Evolutionary conservation across 345 rosid genomes (phyloP).

Genomic region (Sisymbrium irio): DNA sequence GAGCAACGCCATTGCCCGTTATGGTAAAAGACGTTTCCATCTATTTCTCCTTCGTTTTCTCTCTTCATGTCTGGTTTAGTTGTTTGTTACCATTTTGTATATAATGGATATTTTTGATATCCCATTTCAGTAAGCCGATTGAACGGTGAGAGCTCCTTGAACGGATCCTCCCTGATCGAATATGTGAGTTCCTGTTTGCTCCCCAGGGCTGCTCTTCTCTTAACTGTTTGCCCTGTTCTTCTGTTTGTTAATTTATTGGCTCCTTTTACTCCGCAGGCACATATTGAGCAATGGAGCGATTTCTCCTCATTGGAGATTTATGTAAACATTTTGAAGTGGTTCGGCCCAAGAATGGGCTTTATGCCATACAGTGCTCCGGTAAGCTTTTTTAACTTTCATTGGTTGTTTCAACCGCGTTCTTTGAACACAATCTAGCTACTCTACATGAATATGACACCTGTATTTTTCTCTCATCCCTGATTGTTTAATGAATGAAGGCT

Average conservation of each 20-base stretch:
- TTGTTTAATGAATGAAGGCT: constrained; percentile 42
- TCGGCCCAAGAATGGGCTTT: constrained; percentile 56
- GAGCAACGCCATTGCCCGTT: constrained; percentile 42
- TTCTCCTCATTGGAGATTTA: constrained; percentile 77
- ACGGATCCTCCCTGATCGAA: constrained; percentile 61
- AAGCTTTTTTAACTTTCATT: constrained; percentile 23
- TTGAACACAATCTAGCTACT: neutral
- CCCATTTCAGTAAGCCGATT: constrained; percentile 50
- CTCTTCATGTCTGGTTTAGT: neutral
- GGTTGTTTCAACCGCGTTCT: neutral
- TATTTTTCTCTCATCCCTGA: neutral
- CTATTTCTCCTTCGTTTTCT: neutral
- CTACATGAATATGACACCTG: neutral
- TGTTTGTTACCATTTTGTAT: neutral
- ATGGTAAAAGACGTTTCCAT: constrained; percentile 3
- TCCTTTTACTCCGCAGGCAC: constrained; percentile 50
- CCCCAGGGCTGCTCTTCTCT: neutral
- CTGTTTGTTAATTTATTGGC: neutral
- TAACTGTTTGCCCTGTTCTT: neutral
- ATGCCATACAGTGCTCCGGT: constrained; percentile 68
- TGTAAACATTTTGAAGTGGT: constrained; percentile 55
- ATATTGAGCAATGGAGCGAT: constrained; percentile 93
- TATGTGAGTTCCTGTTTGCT: constrained; percentile 46
- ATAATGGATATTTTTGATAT: constrained; percentile 21
- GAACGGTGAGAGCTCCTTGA: constrained; percentile 63